These are phyloP conservation scores for Verbena officinalis DNA, from an alignment of 257 asterid genomes.

Conservation along the genomic window DNA sequence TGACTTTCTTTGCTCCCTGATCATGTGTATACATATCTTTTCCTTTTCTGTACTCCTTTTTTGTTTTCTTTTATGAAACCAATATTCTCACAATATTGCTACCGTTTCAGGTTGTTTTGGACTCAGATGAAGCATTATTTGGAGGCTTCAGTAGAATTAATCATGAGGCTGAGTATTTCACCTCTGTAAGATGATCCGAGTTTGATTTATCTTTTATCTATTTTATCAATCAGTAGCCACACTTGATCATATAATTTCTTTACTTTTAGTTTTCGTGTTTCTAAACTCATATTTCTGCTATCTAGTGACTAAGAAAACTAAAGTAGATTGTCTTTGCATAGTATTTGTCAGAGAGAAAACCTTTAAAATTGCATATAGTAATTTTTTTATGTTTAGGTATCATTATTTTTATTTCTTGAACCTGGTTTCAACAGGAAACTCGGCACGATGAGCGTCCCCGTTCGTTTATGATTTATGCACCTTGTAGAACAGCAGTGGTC, in stretches of 20 bases:
- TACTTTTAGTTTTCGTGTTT: too few species aligned
- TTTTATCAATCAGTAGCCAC: neutral
- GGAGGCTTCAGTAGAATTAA: slow-evolving; percentile 87
- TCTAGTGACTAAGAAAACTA: too few species aligned
- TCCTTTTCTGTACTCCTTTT: neutral
- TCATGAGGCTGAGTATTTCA: slow-evolving; percentile 72
- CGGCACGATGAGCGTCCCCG: slow-evolving; percentile 74
- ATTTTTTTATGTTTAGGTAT: neutral
- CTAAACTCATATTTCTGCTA: too few species aligned
- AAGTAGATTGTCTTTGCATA: too few species aligned
- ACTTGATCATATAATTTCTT: neutral
- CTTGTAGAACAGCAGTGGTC: slow-evolving; percentile 87
- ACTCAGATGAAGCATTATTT: slow-evolving; percentile 70
- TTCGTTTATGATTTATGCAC: slow-evolving; percentile 79
- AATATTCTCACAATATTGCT: neutral
- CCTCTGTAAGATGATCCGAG: slow-evolving; percentile 56
- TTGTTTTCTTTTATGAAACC: slow-evolving; percentile 1
- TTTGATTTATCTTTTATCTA: neutral
- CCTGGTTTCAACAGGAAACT: slow-evolving; percentile 58
- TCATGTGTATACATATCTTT: neutral
- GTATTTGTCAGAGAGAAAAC: neutral
- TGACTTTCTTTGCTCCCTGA: slow-evolving; percentile 2
- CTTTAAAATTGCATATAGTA: neutral
- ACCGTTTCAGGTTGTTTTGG: slow-evolving; percentile 69
- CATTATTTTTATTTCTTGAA: neutral